These are phyloP conservation scores for Ustilago shanxiensis DNA, from an alignment of 1,284 basidiomycete genomes.

Conservation along the genomic window DNA sequence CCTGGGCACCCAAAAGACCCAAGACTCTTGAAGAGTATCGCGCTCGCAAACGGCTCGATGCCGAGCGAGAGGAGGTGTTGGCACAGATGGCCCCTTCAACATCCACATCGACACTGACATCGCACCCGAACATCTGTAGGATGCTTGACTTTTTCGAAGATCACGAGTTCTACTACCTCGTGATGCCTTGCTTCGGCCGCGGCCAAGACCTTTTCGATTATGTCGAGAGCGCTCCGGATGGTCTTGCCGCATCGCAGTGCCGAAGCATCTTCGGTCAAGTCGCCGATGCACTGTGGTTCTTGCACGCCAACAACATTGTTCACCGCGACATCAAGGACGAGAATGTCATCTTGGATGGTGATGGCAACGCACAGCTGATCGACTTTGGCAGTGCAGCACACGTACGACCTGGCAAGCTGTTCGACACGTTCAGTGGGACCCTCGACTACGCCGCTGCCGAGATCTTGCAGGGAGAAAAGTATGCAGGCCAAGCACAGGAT, in stretches of 20 bases:
- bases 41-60: slow-evolving; percentile 24
- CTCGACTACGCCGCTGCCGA: slow-evolving; percentile 89
- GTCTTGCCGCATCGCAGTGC: slow-evolving; percentile 81
- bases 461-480: slow-evolving; percentile 92
- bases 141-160: slow-evolving; percentile 98
- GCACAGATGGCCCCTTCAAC: neutral
- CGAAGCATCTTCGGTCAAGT: slow-evolving; percentile 92
- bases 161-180: slow-evolving; percentile 92
- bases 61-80: slow-evolving; percentile 18
- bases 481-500: slow-evolving; percentile 95
- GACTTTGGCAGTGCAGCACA: slow-evolving; percentile 83
- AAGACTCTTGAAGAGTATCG: slow-evolving; percentile 47
- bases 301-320: slow-evolving; percentile 92
- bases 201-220: slow-evolving; percentile 90
- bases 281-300: slow-evolving; percentile 88
- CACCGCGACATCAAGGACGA: slow-evolving; percentile 99
- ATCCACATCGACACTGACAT: slow-evolving; percentile 8
- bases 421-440: slow-evolving; percentile 97
- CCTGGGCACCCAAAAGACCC: slow-evolving; percentile 50
- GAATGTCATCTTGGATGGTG: slow-evolving; percentile 79
- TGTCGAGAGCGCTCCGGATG: slow-evolving; percentile 88
- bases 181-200: slow-evolving; percentile 73
- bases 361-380: slow-evolving; percentile 82
- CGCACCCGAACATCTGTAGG: slow-evolving; percentile 90
- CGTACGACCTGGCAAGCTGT: slow-evolving; percentile 86